phyloP scores from a whole-genome alignment of 805 yeast genomes.

The Tetrapisispora nanseiensis region DNA sequence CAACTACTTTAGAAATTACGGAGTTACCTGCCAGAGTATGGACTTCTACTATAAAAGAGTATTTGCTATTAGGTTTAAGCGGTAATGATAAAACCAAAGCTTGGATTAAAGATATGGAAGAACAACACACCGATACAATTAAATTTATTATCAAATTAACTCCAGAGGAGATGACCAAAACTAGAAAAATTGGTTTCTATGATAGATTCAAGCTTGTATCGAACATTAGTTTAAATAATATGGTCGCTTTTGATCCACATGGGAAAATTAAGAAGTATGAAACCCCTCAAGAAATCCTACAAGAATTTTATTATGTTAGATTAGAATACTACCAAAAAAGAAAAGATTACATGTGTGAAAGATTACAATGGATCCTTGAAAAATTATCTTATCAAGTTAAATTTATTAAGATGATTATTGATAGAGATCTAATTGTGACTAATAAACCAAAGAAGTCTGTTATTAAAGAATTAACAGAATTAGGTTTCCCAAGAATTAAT shows the following conservation, averaged over 20 bases:
- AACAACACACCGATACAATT: slow-evolving; percentile 79
- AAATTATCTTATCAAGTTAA: slow-evolving; percentile 76
- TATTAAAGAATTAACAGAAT: slow-evolving; percentile 48
- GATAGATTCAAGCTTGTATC: slow-evolving; percentile 75
- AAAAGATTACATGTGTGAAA: slow-evolving; percentile 66
- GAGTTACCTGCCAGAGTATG: slow-evolving; percentile 89
- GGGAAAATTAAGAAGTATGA: slow-evolving; percentile 83
- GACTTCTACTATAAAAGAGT: slow-evolving; percentile 87
- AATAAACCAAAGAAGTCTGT: slow-evolving; percentile 63
- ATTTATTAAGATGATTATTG: slow-evolving; percentile 84
- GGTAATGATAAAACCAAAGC: slow-evolving; percentile 67
- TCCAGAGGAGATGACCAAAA: slow-evolving; percentile 74
- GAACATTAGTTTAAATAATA: slow-evolving; percentile 62
- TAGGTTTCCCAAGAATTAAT: slow-evolving; percentile 69
- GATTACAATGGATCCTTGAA: slow-evolving; percentile 64
- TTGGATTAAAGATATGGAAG: slow-evolving; percentile 93
- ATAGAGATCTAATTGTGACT: slow-evolving; percentile 54
- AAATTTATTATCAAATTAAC: slow-evolving; percentile 68
- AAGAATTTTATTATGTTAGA: slow-evolving; percentile 78
- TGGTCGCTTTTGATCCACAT: slow-evolving; percentile 90
- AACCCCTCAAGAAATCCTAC: slow-evolving; percentile 62
- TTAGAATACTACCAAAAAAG: slow-evolving; percentile 85
- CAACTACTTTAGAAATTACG: slow-evolving; percentile 73
- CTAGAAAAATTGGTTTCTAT: slow-evolving; percentile 63
- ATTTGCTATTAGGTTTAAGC: slow-evolving; percentile 57